Conservation (phyloP, 139 green algal species). For the Tetraselmis chui region DNA sequence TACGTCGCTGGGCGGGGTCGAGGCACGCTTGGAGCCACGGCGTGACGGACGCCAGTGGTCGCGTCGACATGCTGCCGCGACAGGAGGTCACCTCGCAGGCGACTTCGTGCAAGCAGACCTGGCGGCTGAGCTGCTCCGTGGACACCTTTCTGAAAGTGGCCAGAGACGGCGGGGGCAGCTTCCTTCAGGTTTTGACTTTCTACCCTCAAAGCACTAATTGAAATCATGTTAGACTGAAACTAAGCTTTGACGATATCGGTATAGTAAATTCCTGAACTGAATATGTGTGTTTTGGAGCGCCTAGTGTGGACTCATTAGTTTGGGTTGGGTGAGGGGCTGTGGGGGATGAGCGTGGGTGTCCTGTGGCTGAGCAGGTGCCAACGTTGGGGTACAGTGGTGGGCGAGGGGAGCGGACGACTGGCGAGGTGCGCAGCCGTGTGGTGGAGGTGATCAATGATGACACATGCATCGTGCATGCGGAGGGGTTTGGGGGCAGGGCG, state of each 20-base stretch:
- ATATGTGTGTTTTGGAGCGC: background rate
- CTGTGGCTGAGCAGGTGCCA: background rate
- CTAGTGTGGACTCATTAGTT: background rate
- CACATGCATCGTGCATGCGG: background rate
- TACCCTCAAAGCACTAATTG: too few relatives aligned
- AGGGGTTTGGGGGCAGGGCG: background rate
- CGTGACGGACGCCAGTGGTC: background rate
- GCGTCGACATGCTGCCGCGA: background rate
- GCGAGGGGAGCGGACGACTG: background rate
- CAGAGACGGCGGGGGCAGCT: background rate
- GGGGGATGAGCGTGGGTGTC: background rate
- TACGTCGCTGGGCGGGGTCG: background rate
- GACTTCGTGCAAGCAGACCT: background rate
- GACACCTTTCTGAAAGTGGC: background rate
- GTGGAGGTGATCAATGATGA: background rate
- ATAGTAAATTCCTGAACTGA: background rate
- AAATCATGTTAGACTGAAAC: too few relatives aligned
- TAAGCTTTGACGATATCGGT: too few relatives aligned
- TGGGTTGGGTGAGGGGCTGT: background rate
- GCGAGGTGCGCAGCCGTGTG: background rate
- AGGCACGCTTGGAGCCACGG: background rate
- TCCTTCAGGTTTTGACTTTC: background rate
- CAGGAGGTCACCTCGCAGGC: background rate
- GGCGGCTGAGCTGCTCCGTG: background rate
- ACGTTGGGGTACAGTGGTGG: background rate